Evolutionary conservation across 805 yeast genomes (phyloP).

Genomic region (Kodamaea sagamina): DNA sequence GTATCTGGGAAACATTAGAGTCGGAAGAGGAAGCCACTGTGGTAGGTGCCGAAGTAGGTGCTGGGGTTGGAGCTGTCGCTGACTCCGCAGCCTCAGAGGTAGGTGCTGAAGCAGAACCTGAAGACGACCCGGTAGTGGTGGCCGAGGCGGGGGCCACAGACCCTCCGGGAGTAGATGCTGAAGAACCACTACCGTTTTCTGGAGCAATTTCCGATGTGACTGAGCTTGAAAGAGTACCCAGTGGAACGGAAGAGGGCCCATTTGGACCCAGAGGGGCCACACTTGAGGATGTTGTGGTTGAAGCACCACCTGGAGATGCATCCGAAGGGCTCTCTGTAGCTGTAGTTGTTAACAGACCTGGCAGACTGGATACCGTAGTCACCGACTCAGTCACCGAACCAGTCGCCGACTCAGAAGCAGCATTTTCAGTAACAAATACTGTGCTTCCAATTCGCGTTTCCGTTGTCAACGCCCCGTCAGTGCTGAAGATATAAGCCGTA

Average conservation of each 20-base stretch:
- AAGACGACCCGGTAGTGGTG: not conserved
- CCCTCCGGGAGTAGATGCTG: too few species aligned
- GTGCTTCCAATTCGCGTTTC: slow-evolving; percentile 23
- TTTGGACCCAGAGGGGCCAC: slow-evolving; percentile 11
- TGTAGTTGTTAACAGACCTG: not conserved
- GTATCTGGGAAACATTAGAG: not conserved
- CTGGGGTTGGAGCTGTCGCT: slow-evolving; percentile 2
- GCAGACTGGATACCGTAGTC: slow-evolving; percentile 8
- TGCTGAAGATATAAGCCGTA: slow-evolving; percentile 34
- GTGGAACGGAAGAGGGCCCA: not conserved
- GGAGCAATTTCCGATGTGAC: too few species aligned
- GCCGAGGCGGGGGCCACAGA: not conserved
- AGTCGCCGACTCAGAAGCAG: slow-evolving; percentile 12
- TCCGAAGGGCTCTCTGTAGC: too few species aligned
- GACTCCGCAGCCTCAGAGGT: too few species aligned
- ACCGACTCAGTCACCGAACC: slow-evolving; percentile 12
- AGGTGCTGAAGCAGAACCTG: not conserved
- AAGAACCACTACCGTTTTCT: too few species aligned
- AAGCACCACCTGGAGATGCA: too few species aligned
- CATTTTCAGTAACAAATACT: slow-evolving; percentile 11
- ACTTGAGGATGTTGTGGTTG: slow-evolving; percentile 8
- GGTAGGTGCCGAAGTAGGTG: slow-evolving; percentile 4
- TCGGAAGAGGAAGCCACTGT: too few species aligned
- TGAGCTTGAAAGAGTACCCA: not conserved
- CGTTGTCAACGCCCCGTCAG: slow-evolving; percentile 34